These are phyloP conservation scores for Neoboletus subvelutipes DNA, from an alignment of 768 basidiomycete genomes.

Conservation along the genomic window DNA sequence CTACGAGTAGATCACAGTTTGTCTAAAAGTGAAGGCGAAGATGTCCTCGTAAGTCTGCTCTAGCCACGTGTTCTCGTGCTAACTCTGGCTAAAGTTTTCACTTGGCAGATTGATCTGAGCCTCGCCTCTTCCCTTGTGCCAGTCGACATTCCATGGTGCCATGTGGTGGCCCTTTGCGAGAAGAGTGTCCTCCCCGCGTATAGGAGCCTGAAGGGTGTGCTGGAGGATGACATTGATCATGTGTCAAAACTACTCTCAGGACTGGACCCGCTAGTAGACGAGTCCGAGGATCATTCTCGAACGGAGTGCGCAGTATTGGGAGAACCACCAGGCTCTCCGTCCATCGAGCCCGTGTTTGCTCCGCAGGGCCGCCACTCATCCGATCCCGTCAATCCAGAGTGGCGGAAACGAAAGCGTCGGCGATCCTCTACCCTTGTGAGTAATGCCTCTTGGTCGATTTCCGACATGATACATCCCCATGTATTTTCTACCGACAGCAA, in stretches of 20 bases:
- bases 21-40: not conserved
- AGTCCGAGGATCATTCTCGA: not conserved
- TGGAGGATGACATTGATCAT: conserved; percentile 41
- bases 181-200: conserved; percentile 36
- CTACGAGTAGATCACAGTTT: not conserved
- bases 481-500: conserved; percentile 2
- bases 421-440: conserved; percentile 14
- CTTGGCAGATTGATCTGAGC: conserved; percentile 8
- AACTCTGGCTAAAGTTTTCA: not conserved
- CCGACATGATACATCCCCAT: not conserved
- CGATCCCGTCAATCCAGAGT: conserved; percentile 1
- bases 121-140: conserved; percentile 8
- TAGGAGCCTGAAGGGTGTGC: conserved; percentile 12
- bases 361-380: not conserved
- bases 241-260: conserved; percentile 44
- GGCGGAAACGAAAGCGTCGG: conserved; percentile 13
- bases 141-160: conserved; percentile 26
- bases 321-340: conserved; percentile 3
- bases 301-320: not conserved
- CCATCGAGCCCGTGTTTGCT: not conserved
- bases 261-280: conserved; percentile 32
- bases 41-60: conserved; percentile 12
- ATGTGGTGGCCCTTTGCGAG: conserved; percentile 30
- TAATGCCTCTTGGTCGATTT: not conserved
- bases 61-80: not conserved